Evolutionary conservation across 441 rosid species (phyloP).

Genomic region (Lepidium campestre): DNA sequence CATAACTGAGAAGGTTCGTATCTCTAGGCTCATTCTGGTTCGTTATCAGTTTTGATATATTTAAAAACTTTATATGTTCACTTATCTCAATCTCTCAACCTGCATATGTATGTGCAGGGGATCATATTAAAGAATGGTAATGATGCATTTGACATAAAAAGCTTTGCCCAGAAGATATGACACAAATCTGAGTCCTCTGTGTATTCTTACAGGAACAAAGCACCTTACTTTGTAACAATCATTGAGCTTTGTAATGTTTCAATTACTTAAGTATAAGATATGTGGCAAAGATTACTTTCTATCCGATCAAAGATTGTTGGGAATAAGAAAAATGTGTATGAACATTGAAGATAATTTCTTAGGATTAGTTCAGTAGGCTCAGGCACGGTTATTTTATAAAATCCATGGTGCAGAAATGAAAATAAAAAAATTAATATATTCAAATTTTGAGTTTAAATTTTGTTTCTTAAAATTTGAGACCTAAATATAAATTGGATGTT

Average conservation of each 20-base stretch:
- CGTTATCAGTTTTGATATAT: neutral
- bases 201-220: neutral
- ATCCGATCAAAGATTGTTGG: neutral
- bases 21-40: neutral
- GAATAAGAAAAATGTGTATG: no score
- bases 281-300: no score
- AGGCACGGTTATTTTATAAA: no score
- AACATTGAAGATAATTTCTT: no score
- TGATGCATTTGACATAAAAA: slow-evolving; percentile 48
- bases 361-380: no score
- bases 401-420: no score
- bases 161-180: slow-evolving; percentile 35
- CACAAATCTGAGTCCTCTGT: neutral
- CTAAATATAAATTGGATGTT: no score
- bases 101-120: slow-evolving; percentile 46
- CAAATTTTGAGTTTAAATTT: no score
- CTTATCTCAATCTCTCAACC: neutral
- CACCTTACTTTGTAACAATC: neutral
- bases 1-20: slow-evolving; percentile 72
- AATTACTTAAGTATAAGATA: neutral
- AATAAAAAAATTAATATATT: no score
- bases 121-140: slow-evolving; percentile 46
- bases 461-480: no score
- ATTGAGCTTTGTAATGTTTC: neutral
- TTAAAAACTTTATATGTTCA: neutral